Base-by-base conservation (phyloP, 805 yeast species). In the Candida vaughaniae region DNA sequence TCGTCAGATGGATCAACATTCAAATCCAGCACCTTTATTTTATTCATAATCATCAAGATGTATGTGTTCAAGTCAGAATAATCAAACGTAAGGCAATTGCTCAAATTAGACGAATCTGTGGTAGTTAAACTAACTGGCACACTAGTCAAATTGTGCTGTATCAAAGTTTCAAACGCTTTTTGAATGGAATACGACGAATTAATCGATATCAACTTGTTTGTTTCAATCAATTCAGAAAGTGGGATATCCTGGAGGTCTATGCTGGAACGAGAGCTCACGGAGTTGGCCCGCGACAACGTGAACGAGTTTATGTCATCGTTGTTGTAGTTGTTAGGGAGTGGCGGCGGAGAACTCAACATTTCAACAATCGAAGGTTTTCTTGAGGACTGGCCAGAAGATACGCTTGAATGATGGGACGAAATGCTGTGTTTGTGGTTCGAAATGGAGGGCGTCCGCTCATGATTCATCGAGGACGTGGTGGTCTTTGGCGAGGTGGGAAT, bases 41-140 rank as follows among this genome's bases (percentile, higher is more conserved):
- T 86, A 56, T 91, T 90, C 69, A 90, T 71, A 16, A 93, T 93
- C 42, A 93, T 66, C 47, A 91, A 66, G 46, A 91, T 67, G 57
- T 89, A 89, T 9, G 96, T 82, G 52, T 87, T 89, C 60, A 91
- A 72, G 62, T 91, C 97, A 19, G 91, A 76, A 62, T 88, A 93
- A 61, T 93, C 99, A 59, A 91, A 91, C 2, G 95, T 84, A 42
- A 84, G 71, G 52, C 93, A 87, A 47, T 82, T 75, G 25, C 53
- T 41, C 47, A 81, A 64, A 40, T 51, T 66, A 32, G 72, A 67
- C 5, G 37, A 15, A 22, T 35, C 35, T 3, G 19, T 19, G 44
- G 73, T 77, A 5, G 59, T 46, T 22, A 55, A 30, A 16, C 64
- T 53, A 12, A 91, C 93, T 0, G 99, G 98, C 38, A 93, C 66